Base-by-base conservation (phyloP, 352 stramenopile species). In the Phytophthora hibernalis region DNA sequence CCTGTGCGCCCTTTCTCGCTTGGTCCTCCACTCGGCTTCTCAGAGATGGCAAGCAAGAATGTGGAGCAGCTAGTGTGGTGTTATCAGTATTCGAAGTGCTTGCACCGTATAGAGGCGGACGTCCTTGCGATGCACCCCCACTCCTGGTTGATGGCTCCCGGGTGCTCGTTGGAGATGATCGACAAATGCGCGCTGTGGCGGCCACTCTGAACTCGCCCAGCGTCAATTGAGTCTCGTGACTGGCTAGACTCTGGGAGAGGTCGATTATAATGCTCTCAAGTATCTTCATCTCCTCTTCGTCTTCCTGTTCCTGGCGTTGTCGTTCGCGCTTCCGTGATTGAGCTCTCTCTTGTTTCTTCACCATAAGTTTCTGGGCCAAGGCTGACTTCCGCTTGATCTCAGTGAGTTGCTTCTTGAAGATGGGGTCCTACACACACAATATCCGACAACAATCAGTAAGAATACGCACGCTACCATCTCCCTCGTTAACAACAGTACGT, bases 201-300 rank as follows among this genome's bases (percentile, higher is more conserved):
- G 53, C 22, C 21, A 5, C 10, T 60, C n/a, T 31, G 58, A 18
- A 68, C 26, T 16, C 44, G 33, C 16, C 37, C 63, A 18, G 33
- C 26, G 30, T 74, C 65, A 10, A 72, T 63, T 18, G 66, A 78
- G 28, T 78, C 70, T 64, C 73, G 70, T 1, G 70, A 78, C 20
- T 75, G 65, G 44, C 70, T 74, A 2, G 70, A 74, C 22, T 59
- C 70, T 6, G 65, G 1, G 45, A 30, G 4, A 6, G 21, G 16
- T 44, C 30, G 10, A 22, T n/a, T 0, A n/a, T 28, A 16, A 55
- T 40, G 31, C 15, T 40, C 42, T 59, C 47, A n/a, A 8, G 10
- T 13, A 55, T 6, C 20, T 72, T 61, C 5, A 2, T 47, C 4
- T 31, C 26, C 37, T 65, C 12, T 15, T 73, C 15, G 2, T 16